A percentile compares a stretch with the other conserved stretches of the same genome.
phyloP scores from a whole-genome alignment of 2,329 filamentous ascomycete genomes.

The Sporothrix variecibatus region DNA sequence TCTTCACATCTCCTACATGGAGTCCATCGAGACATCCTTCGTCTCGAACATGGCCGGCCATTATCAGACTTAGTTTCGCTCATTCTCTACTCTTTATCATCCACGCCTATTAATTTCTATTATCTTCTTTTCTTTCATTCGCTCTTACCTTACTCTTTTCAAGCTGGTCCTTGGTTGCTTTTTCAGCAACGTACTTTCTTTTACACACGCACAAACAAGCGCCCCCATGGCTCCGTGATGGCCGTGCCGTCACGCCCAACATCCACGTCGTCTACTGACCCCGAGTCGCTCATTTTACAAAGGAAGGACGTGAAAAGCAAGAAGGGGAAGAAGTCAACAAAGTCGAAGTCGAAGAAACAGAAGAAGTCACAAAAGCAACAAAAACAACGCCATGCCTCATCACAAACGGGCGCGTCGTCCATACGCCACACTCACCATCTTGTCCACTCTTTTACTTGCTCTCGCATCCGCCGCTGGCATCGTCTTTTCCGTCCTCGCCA shows the following conservation, averaged over 20 bases:
- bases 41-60: constrained; percentile 8
- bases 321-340: not conserved
- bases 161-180: not conserved
- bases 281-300: constrained; percentile 23
- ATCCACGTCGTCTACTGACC: constrained; percentile 13
- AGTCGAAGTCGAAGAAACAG: not conserved
- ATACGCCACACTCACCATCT: constrained; percentile 35
- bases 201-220: not conserved
- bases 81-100: not conserved
- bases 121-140: not conserved
- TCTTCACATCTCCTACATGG: not conserved
- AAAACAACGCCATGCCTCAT: not conserved
- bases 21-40: not conserved
- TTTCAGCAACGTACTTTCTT: not conserved
- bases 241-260: not conserved
- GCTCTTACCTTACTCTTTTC: not conserved
- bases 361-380: not conserved
- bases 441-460: constrained; percentile 36
- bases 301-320: not conserved
- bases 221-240: constrained; percentile 16
- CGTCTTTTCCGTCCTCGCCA: constrained; percentile 35
- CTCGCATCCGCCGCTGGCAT: constrained; percentile 37
- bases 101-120: not conserved
- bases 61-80: not conserved
- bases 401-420: not conserved